Percentiles rank a stretch among this genome's conserved stretches.
Conservation (phyloP, 2,329 filamentous ascomycete species). For the Trichoderma sp. region DNA sequence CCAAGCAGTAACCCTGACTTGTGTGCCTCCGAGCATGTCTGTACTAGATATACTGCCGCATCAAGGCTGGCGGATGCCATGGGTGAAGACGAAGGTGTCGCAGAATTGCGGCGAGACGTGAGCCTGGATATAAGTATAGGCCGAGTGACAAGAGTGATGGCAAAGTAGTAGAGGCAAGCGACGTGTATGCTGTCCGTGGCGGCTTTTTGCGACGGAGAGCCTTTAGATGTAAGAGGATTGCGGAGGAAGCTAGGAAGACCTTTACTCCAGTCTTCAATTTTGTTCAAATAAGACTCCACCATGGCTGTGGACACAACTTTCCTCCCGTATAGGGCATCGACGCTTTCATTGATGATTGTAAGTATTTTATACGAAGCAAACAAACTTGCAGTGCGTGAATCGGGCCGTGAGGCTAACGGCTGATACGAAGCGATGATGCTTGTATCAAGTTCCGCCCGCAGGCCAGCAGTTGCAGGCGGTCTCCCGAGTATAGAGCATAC, state of each 20-base stretch:
- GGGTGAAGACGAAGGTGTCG: constrained; percentile 30
- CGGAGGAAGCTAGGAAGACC: constrained; percentile 39
- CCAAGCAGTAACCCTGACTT: constrained; percentile 44
- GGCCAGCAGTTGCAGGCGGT: constrained; percentile 36
- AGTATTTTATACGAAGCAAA: constrained; percentile 43
- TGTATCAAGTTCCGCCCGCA: constrained; percentile 30
- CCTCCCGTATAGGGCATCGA: constrained; percentile 42
- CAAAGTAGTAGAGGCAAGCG: constrained; percentile 58
- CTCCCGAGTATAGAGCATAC: constrained; percentile 40
- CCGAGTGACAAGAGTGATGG: constrained; percentile 55
- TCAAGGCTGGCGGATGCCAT: constrained; percentile 55
- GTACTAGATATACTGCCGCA: constrained; percentile 53
- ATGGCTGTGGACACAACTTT: constrained; percentile 31
- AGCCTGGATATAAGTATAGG: constrained; percentile 54
- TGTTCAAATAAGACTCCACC: constrained; percentile 42
- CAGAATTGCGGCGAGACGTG: constrained; percentile 36
- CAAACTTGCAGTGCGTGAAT: constrained; percentile 30
- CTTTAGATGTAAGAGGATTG: neutral
- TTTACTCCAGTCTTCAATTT: constrained; percentile 47
- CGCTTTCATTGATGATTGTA: constrained; percentile 44
- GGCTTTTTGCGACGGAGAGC: constrained; percentile 28
- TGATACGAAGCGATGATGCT: constrained; percentile 27
- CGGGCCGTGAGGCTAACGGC: neutral
- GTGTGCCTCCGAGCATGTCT: constrained; percentile 51
- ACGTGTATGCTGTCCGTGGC: constrained; percentile 53